Conservation (phyloP, 2,329 filamentous ascomycete genomes). For the Talaromyces sp. region DNA sequence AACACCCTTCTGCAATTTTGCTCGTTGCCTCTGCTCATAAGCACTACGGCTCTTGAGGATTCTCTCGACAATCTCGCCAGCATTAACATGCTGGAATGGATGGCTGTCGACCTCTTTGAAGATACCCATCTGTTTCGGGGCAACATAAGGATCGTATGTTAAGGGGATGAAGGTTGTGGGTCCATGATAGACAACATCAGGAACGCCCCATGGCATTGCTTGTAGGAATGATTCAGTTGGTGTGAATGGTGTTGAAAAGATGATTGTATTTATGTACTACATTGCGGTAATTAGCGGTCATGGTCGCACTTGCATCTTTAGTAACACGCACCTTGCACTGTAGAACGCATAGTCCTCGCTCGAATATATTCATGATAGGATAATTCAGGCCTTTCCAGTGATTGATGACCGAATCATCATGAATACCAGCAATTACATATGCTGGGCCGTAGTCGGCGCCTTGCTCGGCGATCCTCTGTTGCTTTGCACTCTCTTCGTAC, state of each 20-base stretch:
- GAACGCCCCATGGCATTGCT: slow-evolving; percentile 68
- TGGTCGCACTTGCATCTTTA: neutral
- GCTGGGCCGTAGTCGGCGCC: slow-evolving; percentile 75
- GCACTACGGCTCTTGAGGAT: slow-evolving; percentile 82
- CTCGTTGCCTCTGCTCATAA: slow-evolving; percentile 87
- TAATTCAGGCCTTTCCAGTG: slow-evolving; percentile 97
- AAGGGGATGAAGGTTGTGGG: slow-evolving; percentile 81
- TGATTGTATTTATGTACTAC: slow-evolving; percentile 81
- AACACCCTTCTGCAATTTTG: slow-evolving; percentile 82
- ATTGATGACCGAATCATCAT: slow-evolving; percentile 94
- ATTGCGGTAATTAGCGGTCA: slow-evolving; percentile 6
- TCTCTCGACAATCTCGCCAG: slow-evolving; percentile 82
- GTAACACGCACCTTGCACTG: slow-evolving; percentile 72
- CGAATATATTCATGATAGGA: slow-evolving; percentile 99
- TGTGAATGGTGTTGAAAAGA: slow-evolving; percentile 87
- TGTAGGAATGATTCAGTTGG: slow-evolving; percentile 76
- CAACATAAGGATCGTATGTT: slow-evolving; percentile 76
- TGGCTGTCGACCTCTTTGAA: slow-evolving; percentile 76
- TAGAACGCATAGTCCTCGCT: slow-evolving; percentile 89
- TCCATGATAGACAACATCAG: slow-evolving; percentile 89
- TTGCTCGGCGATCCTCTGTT: slow-evolving; percentile 59
- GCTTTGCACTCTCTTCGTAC: slow-evolving; percentile 63
- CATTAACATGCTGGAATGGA: slow-evolving; percentile 81
- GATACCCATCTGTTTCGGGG: slow-evolving; percentile 76
- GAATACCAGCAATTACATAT: slow-evolving; percentile 88